Evolutionary conservation across 1,284 basidiomycete species (phyloP).

Genomic region (Phellopilus nigrolimitatus): DNA sequence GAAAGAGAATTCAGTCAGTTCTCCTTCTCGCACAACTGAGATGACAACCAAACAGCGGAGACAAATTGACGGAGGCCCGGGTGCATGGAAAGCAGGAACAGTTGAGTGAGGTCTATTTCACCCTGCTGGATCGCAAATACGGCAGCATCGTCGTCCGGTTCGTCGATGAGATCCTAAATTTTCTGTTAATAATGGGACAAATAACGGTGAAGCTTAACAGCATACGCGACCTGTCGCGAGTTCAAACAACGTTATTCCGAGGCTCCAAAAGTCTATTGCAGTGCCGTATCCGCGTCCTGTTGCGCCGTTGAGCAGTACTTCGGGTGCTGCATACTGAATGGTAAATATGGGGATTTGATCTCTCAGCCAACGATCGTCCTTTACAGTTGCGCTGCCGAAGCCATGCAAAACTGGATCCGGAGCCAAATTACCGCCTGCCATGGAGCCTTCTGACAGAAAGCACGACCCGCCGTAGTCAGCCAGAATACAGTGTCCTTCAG

Average conservation of each 20-base stretch:
- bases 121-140: background rate
- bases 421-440: background rate
- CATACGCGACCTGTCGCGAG: slow-evolving; percentile 13
- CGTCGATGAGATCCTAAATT: slow-evolving; percentile 15
- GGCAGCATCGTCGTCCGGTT: slow-evolving; percentile 9
- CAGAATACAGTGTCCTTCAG: slow-evolving; percentile 14
- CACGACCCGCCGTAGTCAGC: slow-evolving; percentile 13
- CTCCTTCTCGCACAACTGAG: background rate
- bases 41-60: slow-evolving; percentile 2
- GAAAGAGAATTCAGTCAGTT: background rate
- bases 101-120: slow-evolving; percentile 4
- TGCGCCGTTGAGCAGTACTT: background rate
- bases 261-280: slow-evolving; percentile 11
- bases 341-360: slow-evolving; percentile 7
- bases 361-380: background rate
- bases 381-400: no score
- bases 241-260: slow-evolving; percentile 12
- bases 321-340: slow-evolving; percentile 13
- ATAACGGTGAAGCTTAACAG: background rate
- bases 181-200: no score
- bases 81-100: slow-evolving; percentile 6
- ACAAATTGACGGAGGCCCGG: slow-evolving; percentile 10
- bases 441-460: background rate
- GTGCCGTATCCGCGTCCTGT: background rate
- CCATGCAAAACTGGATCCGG: background rate